phyloP scores from a whole-genome alignment of 2,329 filamentous ascomycete genomes.

The Arthrobotrys pseudoclavata region DNA sequence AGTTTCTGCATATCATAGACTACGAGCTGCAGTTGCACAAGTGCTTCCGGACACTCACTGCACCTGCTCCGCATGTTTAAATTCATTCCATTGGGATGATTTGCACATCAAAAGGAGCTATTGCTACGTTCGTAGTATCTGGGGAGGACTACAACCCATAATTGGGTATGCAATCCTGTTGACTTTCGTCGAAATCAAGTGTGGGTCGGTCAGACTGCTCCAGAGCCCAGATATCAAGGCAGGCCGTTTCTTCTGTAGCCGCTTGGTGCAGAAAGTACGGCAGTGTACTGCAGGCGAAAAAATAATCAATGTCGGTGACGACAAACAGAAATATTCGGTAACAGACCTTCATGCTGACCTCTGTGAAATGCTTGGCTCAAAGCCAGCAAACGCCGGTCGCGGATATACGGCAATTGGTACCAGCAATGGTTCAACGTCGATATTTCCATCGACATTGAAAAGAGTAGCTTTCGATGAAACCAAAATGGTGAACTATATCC shows the following conservation, averaged over 20 bases:
- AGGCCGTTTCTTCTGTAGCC: background rate
- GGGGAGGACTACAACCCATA: constrained; percentile 3
- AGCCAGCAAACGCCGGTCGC: too few relatives aligned
- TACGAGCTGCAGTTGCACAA: background rate
- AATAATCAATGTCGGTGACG: too few relatives aligned
- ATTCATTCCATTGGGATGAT: background rate
- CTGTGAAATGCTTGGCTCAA: too few relatives aligned
- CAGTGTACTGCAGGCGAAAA: too few relatives aligned
- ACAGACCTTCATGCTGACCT: too few relatives aligned
- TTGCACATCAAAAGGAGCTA: background rate
- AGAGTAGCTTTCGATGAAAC: background rate
- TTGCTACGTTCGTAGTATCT: constrained; percentile 3
- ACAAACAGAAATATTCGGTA: too few relatives aligned
- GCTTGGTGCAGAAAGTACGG: too few relatives aligned
- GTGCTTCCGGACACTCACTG: background rate
- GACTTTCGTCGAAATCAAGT: constrained; percentile 5
- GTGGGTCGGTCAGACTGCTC: background rate
- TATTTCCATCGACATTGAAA: background rate
- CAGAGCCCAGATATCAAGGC: background rate
- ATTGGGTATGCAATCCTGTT: constrained; percentile 1
- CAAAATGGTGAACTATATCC: background rate
- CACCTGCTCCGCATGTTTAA: background rate
- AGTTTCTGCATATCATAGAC: background rate
- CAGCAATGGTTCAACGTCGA: background rate
- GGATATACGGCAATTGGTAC: background rate